Conservation (phyloP, 441 rosid species). For the Biscutella laevigata region DNA sequence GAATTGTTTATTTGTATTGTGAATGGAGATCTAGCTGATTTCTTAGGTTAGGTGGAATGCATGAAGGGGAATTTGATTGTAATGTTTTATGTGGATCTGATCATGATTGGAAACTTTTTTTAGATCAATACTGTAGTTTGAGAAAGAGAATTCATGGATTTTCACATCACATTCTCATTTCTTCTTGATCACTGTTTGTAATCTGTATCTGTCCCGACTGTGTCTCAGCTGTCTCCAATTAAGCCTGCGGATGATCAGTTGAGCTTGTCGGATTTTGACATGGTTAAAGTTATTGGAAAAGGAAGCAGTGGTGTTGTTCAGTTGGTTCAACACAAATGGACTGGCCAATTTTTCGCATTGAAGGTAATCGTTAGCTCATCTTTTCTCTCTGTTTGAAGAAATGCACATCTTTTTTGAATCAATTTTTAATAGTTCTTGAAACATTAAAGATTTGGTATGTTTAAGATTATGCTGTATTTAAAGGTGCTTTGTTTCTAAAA, state of each 20-base stretch:
- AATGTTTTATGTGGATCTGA: constrained; percentile 14
- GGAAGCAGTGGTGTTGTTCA: constrained; percentile 94
- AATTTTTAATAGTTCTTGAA: too few relatives aligned
- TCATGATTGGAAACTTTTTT: neutral
- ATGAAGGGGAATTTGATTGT: too few relatives aligned
- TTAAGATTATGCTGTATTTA: neutral
- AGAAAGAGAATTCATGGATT: neutral
- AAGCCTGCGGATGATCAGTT: constrained; percentile 71
- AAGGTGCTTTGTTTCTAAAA: neutral
- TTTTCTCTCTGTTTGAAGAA: too few relatives aligned
- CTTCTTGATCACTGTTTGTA: neutral
- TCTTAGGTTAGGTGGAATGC: neutral
- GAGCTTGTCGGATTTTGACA: constrained; percentile 69
- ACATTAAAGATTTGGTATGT: too few relatives aligned
- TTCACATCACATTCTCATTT: neutral
- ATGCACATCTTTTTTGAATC: too few relatives aligned
- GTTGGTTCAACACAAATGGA: constrained; percentile 97
- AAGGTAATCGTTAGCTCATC: too few relatives aligned
- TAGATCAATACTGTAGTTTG: neutral
- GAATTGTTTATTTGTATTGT: neutral
- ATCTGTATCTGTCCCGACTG: neutral
- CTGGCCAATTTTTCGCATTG: constrained; percentile 83
- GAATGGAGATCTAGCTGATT: neutral
- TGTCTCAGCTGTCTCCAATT: constrained; percentile 67
- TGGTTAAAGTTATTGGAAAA: constrained; percentile 80